Base-by-base conservation (phyloP, 495 filamentous ascomycete species). In the Staphylotrichum tortipilum region DNA sequence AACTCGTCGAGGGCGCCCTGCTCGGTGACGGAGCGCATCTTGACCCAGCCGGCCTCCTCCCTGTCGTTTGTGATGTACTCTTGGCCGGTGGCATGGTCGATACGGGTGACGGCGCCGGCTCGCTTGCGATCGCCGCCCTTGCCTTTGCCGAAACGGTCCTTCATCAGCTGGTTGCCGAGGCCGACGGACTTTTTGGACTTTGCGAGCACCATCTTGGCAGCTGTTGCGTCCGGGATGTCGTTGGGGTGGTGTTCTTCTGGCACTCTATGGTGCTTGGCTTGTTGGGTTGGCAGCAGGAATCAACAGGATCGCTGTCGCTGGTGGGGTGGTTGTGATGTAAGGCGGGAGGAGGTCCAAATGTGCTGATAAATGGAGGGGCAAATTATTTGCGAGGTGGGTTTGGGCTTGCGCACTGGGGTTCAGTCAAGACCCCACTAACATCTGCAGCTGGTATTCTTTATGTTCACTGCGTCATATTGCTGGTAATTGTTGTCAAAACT, bases 11-110 rank as follows among this genome's bases (percentile, higher is more conserved):
- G 80, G 31, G 91, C 89, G 49, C 82, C 91, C 71, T 99, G 94
- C 74, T 97, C 91, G 21, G 94, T 99, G 56, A 97, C 85, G 70
- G 86, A 91, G 68, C 90, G 88, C 91, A 98, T 96, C 75, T 96
- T 97, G 59, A 89, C 81, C 85, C 86, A 90, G 56, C 80, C 72
- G 44, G 85, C 86, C 62, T 92, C 85, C 61, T 85, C 81, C 53
- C 75, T 78, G 50, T 78, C 77, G 52, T 86, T 88, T 49, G 85
- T 85, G 49, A 84, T 78, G 59, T 84, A 84, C 72, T 82, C 58
- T 50, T 83, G 75, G 49, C 81, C 81, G 10, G 79, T 80, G 7
- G 71, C 62, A 60, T 80, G 74, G 60, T 82, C 78, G 53, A 75
- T 73, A 60, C 81, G 75, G 15, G 75, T 76, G 30, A 84, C 78